These are phyloP conservation scores for Nepenthes gracilis DNA, from an alignment of 148 eudicot species.

Conservation along the genomic window DNA sequence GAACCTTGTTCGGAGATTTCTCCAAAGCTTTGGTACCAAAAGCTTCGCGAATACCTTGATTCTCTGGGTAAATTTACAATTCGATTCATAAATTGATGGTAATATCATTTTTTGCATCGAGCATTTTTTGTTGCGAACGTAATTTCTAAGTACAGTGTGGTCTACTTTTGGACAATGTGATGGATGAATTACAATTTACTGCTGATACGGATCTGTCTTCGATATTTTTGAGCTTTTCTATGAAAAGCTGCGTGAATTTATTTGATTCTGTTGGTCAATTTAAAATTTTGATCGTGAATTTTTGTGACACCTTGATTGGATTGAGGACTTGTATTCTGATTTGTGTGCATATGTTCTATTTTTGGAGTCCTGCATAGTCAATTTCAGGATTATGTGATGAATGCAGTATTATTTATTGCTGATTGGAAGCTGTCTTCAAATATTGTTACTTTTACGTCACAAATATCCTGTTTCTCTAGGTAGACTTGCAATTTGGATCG, in stretches of 20 bases:
- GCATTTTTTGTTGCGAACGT: background rate
- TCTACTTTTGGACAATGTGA: too few relatives aligned
- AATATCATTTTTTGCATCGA: background rate
- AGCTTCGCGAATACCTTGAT: conserved; percentile 37
- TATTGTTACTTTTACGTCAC: background rate
- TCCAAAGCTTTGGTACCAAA: conserved; percentile 27
- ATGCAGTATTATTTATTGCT: background rate
- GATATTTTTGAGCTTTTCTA: too few relatives aligned
- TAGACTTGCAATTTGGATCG: background rate
- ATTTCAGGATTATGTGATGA: background rate
- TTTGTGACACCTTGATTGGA: too few relatives aligned
- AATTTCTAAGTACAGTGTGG: too few relatives aligned
- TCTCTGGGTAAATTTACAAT: conserved; percentile 41
- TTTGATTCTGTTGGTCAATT: too few relatives aligned
- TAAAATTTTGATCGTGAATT: too few relatives aligned
- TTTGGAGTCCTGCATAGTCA: too few relatives aligned
- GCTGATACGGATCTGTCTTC: too few relatives aligned
- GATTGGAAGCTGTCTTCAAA: background rate
- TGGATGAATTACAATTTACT: too few relatives aligned
- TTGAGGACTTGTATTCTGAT: too few relatives aligned
- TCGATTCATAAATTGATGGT: background rate
- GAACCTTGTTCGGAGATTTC: conserved; percentile 27
- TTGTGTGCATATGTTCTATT: too few relatives aligned
- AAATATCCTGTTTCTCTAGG: background rate
- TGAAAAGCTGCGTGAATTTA: too few relatives aligned